phyloP scores from a whole-genome alignment of 129 eudicot species.

The Helichrysum umbraculigerum region DNA sequence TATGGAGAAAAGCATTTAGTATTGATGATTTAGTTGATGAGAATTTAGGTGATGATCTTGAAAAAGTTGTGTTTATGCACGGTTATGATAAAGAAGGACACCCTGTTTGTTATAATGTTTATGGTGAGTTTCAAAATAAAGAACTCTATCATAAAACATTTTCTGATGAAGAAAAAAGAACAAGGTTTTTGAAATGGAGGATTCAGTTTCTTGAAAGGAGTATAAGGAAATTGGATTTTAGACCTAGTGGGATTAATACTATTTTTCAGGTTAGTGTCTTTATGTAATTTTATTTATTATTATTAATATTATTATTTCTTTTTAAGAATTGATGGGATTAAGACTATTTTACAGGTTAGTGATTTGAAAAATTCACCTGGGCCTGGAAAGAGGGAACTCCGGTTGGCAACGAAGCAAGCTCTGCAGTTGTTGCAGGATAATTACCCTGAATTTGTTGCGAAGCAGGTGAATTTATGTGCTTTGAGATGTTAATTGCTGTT shows the following conservation, averaged over 20 bases:
- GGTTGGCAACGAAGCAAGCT: constrained; percentile 68
- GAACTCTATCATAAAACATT: constrained; percentile 75
- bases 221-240: constrained; percentile 76
- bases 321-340: constrained; percentile 40
- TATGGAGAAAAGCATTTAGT: constrained; percentile 68
- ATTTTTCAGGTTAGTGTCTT: constrained; percentile 54
- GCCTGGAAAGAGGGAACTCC: constrained; percentile 57
- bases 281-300: no score
- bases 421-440: constrained; percentile 75
- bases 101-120: constrained; percentile 83
- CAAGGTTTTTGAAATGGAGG: constrained; percentile 71
- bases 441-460: constrained; percentile 82
- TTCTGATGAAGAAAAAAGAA: constrained; percentile 73
- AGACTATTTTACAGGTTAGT: constrained; percentile 43
- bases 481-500: constrained; percentile 12
- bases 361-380: constrained; percentile 79
- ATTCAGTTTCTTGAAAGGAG: constrained; percentile 87
- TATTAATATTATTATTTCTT: no score
- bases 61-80: constrained; percentile 77
- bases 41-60: constrained; percentile 71
- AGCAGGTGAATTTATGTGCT: constrained; percentile 48
- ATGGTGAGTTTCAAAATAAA: constrained; percentile 90
- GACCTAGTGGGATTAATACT: constrained; percentile 67
- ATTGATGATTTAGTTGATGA: constrained; percentile 65
- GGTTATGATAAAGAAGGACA: constrained; percentile 79